Base-by-base conservation (phyloP, 2,329 filamentous ascomycete species). In the Fusarium sp. region DNA sequence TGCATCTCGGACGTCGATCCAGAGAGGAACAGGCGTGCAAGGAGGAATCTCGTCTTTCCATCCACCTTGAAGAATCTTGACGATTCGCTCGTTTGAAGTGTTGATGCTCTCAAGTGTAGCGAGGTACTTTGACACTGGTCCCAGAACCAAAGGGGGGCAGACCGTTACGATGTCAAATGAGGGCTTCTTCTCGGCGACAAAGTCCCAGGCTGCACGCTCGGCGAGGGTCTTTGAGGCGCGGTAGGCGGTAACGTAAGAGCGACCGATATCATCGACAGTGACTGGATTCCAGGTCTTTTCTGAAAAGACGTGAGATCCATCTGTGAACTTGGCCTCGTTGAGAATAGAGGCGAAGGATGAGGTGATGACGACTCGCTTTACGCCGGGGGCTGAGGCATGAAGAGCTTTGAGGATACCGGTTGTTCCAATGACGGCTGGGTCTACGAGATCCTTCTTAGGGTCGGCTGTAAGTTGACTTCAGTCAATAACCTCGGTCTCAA, bases 341-440 rank as follows among this genome's bases (percentile, higher is more conserved):
- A 87, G 43, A 68, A 87, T 82, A 63, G 85, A 80, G 20, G 85
- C 85, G 74, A 87, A 87, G 33, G 85, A 87, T 36, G 83, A 85
- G 17, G 85, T 88, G 45, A 89, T 76, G 56, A 91, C 89, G 15
- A 96, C 90, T 61, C 90, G 86, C 80, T 90, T 92, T 51, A 96
- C 91, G 8, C 67, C 67, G 1, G 85, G 85, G 1, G 85, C 74
- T 75, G 86, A 67, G 63, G 82, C 81, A 72, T 90, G 88, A 65
- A 95, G 84, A 18, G 91, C 89, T 67, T 90, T 85, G 35, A 92
- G 88, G 55, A 96, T 88, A 33, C 90, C 90, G 68, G 89, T 91
- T 2, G 86, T 88, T 64, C 86, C 88, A 53, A 84, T 79, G 43
- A 88, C 78, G 6, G 87, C 87, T 2, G 87, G 87, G 69, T 88